A percentile compares a stretch with the other conserved stretches of the same genome.
Conservation (phyloP, 2,329 filamentous ascomycete species). For the Neonectria faginata region DNA sequence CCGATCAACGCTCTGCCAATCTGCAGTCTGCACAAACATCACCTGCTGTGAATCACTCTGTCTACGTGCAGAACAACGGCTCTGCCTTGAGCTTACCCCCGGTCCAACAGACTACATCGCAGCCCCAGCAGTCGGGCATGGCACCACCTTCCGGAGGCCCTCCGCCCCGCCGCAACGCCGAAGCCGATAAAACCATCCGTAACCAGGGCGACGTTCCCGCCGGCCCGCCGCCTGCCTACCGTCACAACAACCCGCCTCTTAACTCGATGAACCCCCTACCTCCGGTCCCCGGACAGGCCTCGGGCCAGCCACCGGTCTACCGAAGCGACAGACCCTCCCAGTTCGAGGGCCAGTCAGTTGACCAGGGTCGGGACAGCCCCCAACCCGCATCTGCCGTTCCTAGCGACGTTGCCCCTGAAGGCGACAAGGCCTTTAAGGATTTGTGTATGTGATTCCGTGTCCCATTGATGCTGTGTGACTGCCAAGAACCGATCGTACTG, state of each 20-base stretch:
- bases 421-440: conserved; percentile 69
- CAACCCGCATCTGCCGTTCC: conserved; percentile 58
- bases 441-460: conserved; percentile 57
- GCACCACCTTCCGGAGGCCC: conserved; percentile 59
- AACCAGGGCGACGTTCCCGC: conserved; percentile 56
- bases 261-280: conserved; percentile 59
- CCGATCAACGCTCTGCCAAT: conserved; percentile 56
- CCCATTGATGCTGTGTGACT: too few relatives aligned
- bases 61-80: conserved; percentile 52
- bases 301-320: conserved; percentile 52
- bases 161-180: conserved; percentile 61
- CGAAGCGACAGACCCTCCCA: conserved; percentile 55
- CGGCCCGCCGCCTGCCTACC: conserved; percentile 64
- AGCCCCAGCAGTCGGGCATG: conserved; percentile 56
- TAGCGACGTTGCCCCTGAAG: conserved; percentile 54
- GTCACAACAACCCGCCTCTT: conserved; percentile 60
- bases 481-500: conserved; percentile 6
- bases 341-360: conserved; percentile 59
- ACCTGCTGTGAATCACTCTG: conserved; percentile 55
- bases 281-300: conserved; percentile 51
- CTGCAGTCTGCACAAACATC: conserved; percentile 59
- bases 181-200: conserved; percentile 61
- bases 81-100: conserved; percentile 47
- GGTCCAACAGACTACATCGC: conserved; percentile 44
- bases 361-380: conserved; percentile 67